Evolutionary conservation across 2,329 filamentous ascomycete genomes (phyloP).

Genomic region (Fonsecaea monophora): DNA sequence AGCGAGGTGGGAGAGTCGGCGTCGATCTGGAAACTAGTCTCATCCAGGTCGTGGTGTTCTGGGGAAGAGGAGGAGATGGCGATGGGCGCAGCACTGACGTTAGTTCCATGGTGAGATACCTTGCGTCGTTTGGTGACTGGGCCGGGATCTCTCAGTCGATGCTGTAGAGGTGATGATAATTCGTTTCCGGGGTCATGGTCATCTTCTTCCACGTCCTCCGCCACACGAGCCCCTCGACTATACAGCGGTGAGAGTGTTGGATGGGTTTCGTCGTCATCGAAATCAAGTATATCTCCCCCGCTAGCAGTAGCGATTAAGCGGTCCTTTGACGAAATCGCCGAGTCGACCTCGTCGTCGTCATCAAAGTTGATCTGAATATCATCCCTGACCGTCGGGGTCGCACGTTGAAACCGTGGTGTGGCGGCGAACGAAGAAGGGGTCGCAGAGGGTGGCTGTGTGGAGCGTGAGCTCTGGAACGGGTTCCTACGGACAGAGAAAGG

Average conservation of each 20-base stretch:
- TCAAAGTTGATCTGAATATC: constrained; percentile 36
- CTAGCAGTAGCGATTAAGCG: not conserved
- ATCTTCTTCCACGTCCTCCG: not conserved
- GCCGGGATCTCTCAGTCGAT: constrained; percentile 15
- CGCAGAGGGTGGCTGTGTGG: constrained; percentile 21
- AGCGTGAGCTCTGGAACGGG: constrained; percentile 27
- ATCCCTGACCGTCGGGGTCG: constrained; percentile 21
- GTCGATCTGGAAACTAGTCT: constrained; percentile 6
- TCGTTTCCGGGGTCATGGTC: not conserved
- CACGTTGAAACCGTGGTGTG: constrained; percentile 31
- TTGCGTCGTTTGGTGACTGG: constrained; percentile 32
- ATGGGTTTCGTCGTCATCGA: constrained; percentile 12
- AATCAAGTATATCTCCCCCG: constrained; percentile 5
- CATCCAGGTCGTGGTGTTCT: constrained; percentile 10
- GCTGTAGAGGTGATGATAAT: constrained; percentile 17
- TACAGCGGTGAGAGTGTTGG: constrained; percentile 1
- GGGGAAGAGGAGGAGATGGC: constrained; percentile 34
- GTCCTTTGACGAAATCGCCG: not conserved
- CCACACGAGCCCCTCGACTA: not conserved
- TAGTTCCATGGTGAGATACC: constrained; percentile 12
- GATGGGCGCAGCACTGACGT: constrained; percentile 16
- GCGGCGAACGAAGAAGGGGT: constrained; percentile 21
- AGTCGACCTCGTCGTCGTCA: constrained; percentile 17
- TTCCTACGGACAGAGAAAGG: constrained; percentile 17
- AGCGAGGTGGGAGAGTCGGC: constrained; percentile 3